phyloP scores from a whole-genome alignment of 1,284 basidiomycete species.

The Cryptococcus jaspeensis region DNA sequence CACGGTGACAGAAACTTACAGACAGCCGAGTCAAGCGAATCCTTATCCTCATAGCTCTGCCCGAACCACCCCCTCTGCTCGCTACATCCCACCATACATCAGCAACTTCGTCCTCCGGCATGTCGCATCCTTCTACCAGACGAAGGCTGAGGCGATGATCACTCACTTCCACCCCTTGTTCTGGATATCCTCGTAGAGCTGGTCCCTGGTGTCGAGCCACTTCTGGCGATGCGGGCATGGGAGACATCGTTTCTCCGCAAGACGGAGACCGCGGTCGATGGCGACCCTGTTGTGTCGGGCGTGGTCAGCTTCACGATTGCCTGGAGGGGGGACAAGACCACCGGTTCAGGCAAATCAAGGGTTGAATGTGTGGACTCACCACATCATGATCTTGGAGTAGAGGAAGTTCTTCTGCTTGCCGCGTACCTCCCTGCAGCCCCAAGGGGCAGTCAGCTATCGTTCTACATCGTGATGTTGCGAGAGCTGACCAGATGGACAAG shows the following conservation, averaged over 20 bases:
- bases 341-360: constrained; percentile 7
- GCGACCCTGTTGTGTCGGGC: constrained; percentile 65
- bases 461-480: not conserved
- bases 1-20: constrained; percentile 22
- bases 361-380: constrained; percentile 56
- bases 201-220: constrained; percentile 74
- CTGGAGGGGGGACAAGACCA: not conserved
- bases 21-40: constrained; percentile 53
- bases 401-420: constrained; percentile 77
- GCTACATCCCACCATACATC: constrained; percentile 8
- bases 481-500: constrained; percentile 66
- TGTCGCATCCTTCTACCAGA: too few species aligned
- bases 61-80: constrained; percentile 42
- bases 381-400: constrained; percentile 92
- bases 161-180: constrained; percentile 65
- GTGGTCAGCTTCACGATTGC: too few species aligned
- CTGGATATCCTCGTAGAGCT: constrained; percentile 72
- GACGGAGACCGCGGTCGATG: constrained; percentile 80
- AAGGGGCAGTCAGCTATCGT: not conserved
- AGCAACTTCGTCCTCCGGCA: not conserved
- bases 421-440: constrained; percentile 69
- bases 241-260: constrained; percentile 78
- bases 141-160: not conserved
- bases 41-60: constrained; percentile 54
- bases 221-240: constrained; percentile 55